Evolutionary conservation across 495 filamentous ascomycete species (phyloP), one percentile per base, ranked within the genome.

Genomic region (Hapsidospora chrysogenum): DNA sequence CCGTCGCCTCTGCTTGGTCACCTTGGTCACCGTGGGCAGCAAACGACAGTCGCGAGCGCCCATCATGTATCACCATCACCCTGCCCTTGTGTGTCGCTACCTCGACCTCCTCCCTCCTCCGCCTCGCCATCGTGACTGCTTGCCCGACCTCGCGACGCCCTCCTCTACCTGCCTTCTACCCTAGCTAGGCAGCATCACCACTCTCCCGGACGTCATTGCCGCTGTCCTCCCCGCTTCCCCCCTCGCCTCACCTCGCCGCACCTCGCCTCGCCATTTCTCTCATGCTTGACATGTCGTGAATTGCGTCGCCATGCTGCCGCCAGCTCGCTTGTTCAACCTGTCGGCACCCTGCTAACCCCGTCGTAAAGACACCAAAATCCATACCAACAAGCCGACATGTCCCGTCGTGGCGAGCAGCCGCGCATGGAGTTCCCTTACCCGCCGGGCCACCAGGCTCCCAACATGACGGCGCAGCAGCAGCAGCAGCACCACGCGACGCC

Each of bases 341-440:
- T n/a, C n/a, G n/a, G n/a, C n/a, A 33, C 20, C 13, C 33, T 41
- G 45, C 55, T 58, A 53, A 58, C 45, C 49, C 46, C 26, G 9
- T 31, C 13, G 33, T 16, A 36, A 56, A 42, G 54, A 50, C 45
- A 57, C 54, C 35, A 26, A 26, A 47, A 53, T 39, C 35, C 53
- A 17, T 56, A 54, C 35, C 56, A 54, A 18, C 56, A 57, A 42
- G 44, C 51, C 41, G 55, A 63, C 39, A 50, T 63, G 54, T 46
- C 49, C 39, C 58, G 59, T 32, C 53, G 60, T 35, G 58, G 57
- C 36, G 57, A 60, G 30, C 54, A 41, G 30, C 37, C 20, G 31
- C 40, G 23, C 15, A 42, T 46, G 28, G 46, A 53, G n/a, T 52
- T 47, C 30, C 47, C 40, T 14, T 44, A 40, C 27, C 34, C 9